Conservation (phyloP, 1,139 yeast species). For the Candida sp. region DNA sequence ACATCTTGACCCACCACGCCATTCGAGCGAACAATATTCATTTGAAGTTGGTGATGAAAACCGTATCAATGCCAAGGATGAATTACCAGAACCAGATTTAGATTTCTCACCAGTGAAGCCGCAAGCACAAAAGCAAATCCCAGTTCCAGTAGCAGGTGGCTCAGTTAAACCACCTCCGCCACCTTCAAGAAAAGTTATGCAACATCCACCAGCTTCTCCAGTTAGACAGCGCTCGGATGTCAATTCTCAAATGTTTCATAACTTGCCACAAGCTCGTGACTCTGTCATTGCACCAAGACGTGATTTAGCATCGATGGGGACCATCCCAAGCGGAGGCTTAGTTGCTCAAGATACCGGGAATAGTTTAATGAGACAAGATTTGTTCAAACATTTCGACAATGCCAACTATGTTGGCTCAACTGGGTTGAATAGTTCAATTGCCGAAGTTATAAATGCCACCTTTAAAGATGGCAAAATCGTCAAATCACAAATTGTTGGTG, state of each 20-base stretch:
- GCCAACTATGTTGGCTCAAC: conserved; percentile 36
- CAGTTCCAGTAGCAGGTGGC: conserved; percentile 2
- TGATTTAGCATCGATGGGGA: conserved; percentile 4
- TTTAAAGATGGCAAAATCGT: conserved; percentile 62
- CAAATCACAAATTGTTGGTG: conserved; percentile 69
- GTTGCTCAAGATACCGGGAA: conserved; percentile 32
- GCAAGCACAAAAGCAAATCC: not conserved
- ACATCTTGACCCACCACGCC: conserved; percentile 10
- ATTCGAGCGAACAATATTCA: conserved; percentile 29
- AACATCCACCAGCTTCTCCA: conserved; percentile 12
- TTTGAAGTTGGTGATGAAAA: conserved; percentile 43
- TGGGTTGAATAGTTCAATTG: conserved; percentile 77
- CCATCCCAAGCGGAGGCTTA: conserved; percentile 9
- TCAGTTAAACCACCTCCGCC: conserved; percentile 56
- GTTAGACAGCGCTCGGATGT: conserved; percentile 6
- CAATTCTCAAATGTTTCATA: conserved; percentile 31
- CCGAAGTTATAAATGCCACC: conserved; percentile 76
- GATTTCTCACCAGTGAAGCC: conserved; percentile 2
- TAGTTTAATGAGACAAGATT: conserved; percentile 28
- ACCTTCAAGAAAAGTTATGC: conserved; percentile 60
- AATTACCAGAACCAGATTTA: conserved; percentile 17
- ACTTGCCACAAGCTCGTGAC: conserved; percentile 50
- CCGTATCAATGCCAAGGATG: conserved; percentile 11
- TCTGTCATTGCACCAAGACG: conserved; percentile 22
- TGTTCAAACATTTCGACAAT: conserved; percentile 45